Evolutionary conservation across 106 monocot species (phyloP), one percentile per base, ranked within the genome.

Genomic region (Dioscorea zingiberensis): DNA sequence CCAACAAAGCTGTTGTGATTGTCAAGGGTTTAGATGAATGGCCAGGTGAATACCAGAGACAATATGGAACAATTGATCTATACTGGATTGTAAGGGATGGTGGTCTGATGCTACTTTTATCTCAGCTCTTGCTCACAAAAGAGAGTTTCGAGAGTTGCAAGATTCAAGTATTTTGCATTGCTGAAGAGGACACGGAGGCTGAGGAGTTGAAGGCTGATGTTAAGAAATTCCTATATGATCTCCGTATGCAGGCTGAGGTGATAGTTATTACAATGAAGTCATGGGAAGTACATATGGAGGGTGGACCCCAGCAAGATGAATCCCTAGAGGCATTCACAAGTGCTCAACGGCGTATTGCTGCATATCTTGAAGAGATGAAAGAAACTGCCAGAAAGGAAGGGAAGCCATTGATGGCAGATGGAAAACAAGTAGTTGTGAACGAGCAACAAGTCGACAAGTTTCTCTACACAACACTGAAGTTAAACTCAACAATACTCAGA

Each of bases 81-180:
- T 98, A 98, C 38, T 98, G 97, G 97, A 98, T 98, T 21, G 97
- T 98, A n/a, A 83, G 83, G 65, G 97, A 98, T 69, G 97, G 97
- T 0, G 97, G 97, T 7, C 81, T 98, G 18, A 98, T 98, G 97
- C 84, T 97, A 13, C 81, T 98, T 10, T 63, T 98, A 57, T 98
- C 97, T 28, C 97, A 98, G 75, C 86, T 98, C 22, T 80, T 98
- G 10, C 81, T 98, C 64, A 88, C 97, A 0, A 98, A 98, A 64
- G 97, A 81, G 51, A 88, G 85, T 55, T 97, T 97, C 23, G 97
- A 93, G 23, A 84, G 92, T 60, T 98, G 97, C 64, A 98, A 98
- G 76, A 98, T 92, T 18, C 92, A 89, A 55, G 97, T 92, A 44
- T 98, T 98, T 77, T 98, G 97, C 88, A 98, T 98, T 18, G 92